Conservation (phyloP, 805 yeast species). For the Candida insectorum region DNA sequence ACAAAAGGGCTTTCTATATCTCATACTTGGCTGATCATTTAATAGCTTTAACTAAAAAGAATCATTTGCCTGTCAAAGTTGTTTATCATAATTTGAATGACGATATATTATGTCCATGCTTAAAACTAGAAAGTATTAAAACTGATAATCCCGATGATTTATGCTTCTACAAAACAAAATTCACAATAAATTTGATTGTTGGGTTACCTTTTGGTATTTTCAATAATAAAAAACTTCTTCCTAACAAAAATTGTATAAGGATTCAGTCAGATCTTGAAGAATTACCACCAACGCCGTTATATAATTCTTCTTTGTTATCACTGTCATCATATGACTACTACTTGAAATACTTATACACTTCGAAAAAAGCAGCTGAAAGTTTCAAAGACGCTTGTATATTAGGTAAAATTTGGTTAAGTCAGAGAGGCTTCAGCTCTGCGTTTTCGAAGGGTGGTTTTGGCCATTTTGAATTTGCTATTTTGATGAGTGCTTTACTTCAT, state of each 20-base stretch:
- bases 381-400: slow-evolving; percentile 84
- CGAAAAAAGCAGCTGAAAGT: slow-evolving; percentile 72
- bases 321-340: slow-evolving; percentile 67
- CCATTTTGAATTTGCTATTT: slow-evolving; percentile 78
- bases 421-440: slow-evolving; percentile 72
- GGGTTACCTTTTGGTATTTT: slow-evolving; percentile 72
- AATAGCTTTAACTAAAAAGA: slow-evolving; percentile 48
- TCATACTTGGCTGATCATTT: slow-evolving; percentile 74
- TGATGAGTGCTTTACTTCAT: slow-evolving; percentile 76
- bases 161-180: slow-evolving; percentile 60
- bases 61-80: slow-evolving; percentile 57
- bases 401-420: slow-evolving; percentile 87
- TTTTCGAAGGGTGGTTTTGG: slow-evolving; percentile 82
- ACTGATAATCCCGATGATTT: slow-evolving; percentile 50
- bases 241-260: slow-evolving; percentile 80
- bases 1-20: slow-evolving; percentile 84
- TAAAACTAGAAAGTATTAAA: slow-evolving; percentile 56
- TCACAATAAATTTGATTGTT: slow-evolving; percentile 66
- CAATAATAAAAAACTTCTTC: slow-evolving; percentile 70
- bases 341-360: slow-evolving; percentile 70
- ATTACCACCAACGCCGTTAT: slow-evolving; percentile 77
- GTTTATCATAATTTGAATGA: slow-evolving; percentile 69
- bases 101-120: slow-evolving; percentile 72
- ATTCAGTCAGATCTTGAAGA: slow-evolving; percentile 47
- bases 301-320: slow-evolving; percentile 77